Base-by-base conservation (phyloP, 192 early-diverging fungal genomes). In the Backusella circina region DNA sequence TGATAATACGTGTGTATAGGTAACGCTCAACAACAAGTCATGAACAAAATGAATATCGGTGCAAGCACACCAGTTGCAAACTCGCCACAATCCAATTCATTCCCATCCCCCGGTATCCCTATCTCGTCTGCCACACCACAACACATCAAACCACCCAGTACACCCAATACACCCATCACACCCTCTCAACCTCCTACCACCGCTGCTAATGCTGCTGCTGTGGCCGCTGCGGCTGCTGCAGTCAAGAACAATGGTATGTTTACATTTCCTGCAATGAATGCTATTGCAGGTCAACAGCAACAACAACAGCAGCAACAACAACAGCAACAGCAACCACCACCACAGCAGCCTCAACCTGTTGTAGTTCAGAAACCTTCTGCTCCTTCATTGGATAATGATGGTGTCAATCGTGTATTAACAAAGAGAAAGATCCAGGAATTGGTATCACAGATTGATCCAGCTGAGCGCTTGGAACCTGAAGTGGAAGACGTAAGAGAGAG, bases 391-490 rank as follows among this genome's bases (percentile, higher is more conserved):
- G 82, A 83, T 44, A 72, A 35, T 12, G 81, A 78, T 47, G 75
- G 78, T 2, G 51, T 67, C 7, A 74, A 76, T 23, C 78, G 76
- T 26, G 84, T 92, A 66, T 81, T 93, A 39, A 87, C 88, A 8
- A 94, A 93, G 77, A 88, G 93, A 64, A 94, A 92, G 82, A 89
- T 96, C 79, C 91, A 93, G 69, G 92, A 96, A 77, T 84, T 96
- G 35, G 91, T 95, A n/a, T 89, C 87, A 35, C 91, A 94, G 71
- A 92, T 96, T 26, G 95, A 95, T 80, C 89, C 91, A 9, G 87
- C 82, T 18, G 93, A 93, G 75, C 85, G 91, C 41, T 75, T 95
- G 50, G 93, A 96, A 39, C 90, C 90, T 13, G 92, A 92, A 75
- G 95, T 96, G 13, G 93, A 95, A 76, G 91, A 96, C 71, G 91